phyloP scores from a whole-genome alignment of 2,329 filamentous ascomycete genomes.

The Sporothrix brunneoviolacea region DNA sequence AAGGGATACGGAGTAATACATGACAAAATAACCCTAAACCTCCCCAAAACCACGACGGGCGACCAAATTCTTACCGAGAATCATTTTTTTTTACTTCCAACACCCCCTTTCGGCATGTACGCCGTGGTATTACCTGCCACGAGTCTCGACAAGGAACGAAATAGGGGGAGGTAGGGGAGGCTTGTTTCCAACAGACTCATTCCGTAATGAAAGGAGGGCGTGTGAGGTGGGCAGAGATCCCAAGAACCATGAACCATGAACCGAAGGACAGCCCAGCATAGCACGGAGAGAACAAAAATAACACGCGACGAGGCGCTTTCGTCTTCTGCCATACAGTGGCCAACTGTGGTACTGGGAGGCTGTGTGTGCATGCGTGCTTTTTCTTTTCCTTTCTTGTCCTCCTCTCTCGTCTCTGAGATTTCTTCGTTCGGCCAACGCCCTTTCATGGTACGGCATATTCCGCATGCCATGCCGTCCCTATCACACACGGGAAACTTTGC shows the following conservation, averaged over 20 bases:
- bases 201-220: conserved; percentile 7
- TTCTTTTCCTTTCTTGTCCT: background rate
- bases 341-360: conserved; percentile 9
- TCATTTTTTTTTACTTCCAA: too few relatives aligned
- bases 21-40: too few relatives aligned
- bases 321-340: background rate
- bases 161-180: background rate
- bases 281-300: background rate
- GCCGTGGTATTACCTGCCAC: too few relatives aligned
- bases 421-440: too few relatives aligned
- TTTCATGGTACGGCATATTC: too few relatives aligned
- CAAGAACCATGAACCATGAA: background rate
- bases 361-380: background rate
- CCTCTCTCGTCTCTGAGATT: too few relatives aligned
- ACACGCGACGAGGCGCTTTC: background rate
- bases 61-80: too few relatives aligned
- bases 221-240: background rate
- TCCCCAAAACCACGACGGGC: too few relatives aligned
- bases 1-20: background rate
- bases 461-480: too few relatives aligned
- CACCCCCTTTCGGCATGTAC: too few relatives aligned
- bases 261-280: background rate
- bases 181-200: conserved; percentile 4
- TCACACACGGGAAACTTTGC: too few relatives aligned
- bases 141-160: too few relatives aligned